Evolutionary conservation across 768 basidiomycete genomes (phyloP).

Genomic region (Psilocybe cubensis): DNA sequence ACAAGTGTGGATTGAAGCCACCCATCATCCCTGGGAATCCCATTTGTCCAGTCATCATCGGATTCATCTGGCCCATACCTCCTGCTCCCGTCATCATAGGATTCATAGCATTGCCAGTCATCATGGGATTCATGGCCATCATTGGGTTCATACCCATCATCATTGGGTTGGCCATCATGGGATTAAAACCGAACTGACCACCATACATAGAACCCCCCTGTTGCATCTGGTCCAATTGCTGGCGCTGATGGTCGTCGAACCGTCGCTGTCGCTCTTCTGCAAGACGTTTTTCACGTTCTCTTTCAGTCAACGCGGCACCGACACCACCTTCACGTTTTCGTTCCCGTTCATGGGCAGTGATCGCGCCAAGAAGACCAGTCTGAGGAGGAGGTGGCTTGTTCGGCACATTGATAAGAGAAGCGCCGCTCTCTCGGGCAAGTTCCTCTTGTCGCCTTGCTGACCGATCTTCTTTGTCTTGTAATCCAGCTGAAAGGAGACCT

Average conservation of each 20-base stretch:
- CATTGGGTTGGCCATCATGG: slow-evolving; percentile 78
- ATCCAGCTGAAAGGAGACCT: slow-evolving; percentile 90
- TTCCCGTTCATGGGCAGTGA: slow-evolving; percentile 94
- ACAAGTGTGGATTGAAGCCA: slow-evolving; percentile 73
- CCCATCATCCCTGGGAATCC: slow-evolving; percentile 65
- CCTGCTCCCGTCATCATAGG: slow-evolving; percentile 49
- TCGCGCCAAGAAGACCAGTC: slow-evolving; percentile 93
- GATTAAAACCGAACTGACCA: slow-evolving; percentile 57
- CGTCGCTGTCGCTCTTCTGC: slow-evolving; percentile 94
- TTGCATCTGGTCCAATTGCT: slow-evolving; percentile 91
- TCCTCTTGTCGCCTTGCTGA: slow-evolving; percentile 97
- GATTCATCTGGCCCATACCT: slow-evolving; percentile 45
- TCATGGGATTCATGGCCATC: slow-evolving; percentile 52
- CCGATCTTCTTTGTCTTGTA: slow-evolving; percentile 94
- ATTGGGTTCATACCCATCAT: slow-evolving; percentile 59
- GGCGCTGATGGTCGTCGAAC: slow-evolving; percentile 87
- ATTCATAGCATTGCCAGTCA: slow-evolving; percentile 45
- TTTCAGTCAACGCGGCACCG: slow-evolving; percentile 92
- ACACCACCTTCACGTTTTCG: slow-evolving; percentile 94
- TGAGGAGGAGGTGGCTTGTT: slow-evolving; percentile 94
- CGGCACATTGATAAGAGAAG: slow-evolving; percentile 93
- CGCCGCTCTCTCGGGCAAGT: slow-evolving; percentile 88
- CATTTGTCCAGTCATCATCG: slow-evolving; percentile 56
- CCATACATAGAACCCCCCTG: slow-evolving; percentile 77
- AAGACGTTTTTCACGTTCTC: slow-evolving; percentile 89